A percentile compares a stretch with the other conserved stretches of the same genome.
Conservation (phyloP, 2,329 filamentous ascomycete genomes). For the Sporothrix curviconia region DNA sequence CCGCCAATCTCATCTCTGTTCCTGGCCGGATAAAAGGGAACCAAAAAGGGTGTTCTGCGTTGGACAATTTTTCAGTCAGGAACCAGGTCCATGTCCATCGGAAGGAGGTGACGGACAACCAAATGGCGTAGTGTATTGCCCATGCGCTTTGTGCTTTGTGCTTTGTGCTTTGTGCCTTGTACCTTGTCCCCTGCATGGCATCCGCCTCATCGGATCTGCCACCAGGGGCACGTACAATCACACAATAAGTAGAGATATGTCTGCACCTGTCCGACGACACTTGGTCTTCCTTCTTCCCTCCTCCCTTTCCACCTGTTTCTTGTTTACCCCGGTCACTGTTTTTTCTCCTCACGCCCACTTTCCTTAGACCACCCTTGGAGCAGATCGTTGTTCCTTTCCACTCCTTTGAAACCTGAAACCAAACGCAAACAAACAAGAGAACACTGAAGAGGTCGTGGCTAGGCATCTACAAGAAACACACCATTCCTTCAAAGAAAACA, state of each 20-base stretch:
- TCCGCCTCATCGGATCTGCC: no score
- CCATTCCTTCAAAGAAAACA: not conserved
- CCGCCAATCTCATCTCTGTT: not conserved
- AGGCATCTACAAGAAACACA: no score
- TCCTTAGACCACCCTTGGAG: not conserved
- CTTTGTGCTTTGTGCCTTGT: not conserved
- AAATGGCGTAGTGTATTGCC: no score
- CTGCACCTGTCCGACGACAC: not conserved
- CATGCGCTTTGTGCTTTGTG: not conserved
- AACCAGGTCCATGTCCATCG: not conserved
- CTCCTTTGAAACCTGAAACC: not conserved
- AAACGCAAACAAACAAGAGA: not conserved
- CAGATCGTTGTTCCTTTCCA: conserved; percentile 1
- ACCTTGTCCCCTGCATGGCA: no score
- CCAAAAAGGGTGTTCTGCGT: not conserved
- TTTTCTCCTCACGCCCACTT: not conserved
- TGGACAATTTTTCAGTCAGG: not conserved
- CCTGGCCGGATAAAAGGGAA: not conserved
- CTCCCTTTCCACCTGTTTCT: not conserved
- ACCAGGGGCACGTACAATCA: no score
- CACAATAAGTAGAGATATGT: not conserved
- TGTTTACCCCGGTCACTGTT: not conserved
- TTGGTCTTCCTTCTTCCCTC: not conserved
- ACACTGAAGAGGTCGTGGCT: not conserved
- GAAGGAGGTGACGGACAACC: not conserved